phyloP scores from a whole-genome alignment of 768 basidiomycete genomes.

The Lepiota venenata region DNA sequence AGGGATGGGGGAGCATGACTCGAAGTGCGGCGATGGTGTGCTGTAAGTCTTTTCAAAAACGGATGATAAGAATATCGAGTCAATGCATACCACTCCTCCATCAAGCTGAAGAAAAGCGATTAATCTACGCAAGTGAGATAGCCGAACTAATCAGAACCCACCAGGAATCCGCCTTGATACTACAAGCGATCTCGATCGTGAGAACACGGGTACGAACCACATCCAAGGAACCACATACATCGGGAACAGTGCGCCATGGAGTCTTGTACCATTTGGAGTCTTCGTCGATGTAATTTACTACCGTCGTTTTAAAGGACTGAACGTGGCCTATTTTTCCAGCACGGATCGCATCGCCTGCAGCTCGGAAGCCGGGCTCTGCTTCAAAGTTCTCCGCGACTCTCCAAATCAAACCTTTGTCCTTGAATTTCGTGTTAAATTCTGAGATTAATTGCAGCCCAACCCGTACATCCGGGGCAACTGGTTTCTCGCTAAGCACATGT shows the following conservation, averaged over 20 bases:
- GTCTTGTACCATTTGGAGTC: slow-evolving; percentile 78
- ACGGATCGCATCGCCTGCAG: slow-evolving; percentile 44
- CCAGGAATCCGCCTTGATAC: slow-evolving; percentile 83
- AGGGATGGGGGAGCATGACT: slow-evolving; percentile 47
- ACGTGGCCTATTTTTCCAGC: slow-evolving; percentile 72
- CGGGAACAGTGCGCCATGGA: slow-evolving; percentile 79
- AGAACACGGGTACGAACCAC: slow-evolving; percentile 9
- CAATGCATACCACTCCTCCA: slow-evolving; percentile 64
- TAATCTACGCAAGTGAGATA: background rate
- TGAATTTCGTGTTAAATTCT: slow-evolving; percentile 61
- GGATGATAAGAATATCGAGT: background rate
- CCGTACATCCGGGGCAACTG: slow-evolving; percentile 69
- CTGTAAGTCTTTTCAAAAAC: slow-evolving; percentile 26
- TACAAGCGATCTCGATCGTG: slow-evolving; percentile 22
- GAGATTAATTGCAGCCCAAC: slow-evolving; percentile 62
- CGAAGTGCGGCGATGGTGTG: slow-evolving; percentile 68
- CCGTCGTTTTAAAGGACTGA: slow-evolving; percentile 57
- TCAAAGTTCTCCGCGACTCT: slow-evolving; percentile 79
- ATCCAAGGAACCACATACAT: slow-evolving; percentile 42
- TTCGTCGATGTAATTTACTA: slow-evolving; percentile 51
- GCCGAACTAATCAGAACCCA: slow-evolving; percentile 29
- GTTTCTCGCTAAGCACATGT: slow-evolving; percentile 89
- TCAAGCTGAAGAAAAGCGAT: slow-evolving; percentile 48
- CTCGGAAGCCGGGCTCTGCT: slow-evolving; percentile 55
- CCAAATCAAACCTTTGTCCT: slow-evolving; percentile 71